phyloP scores from a whole-genome alignment of 768 basidiomycete species.

The Xerocomellus intermedius region DNA sequence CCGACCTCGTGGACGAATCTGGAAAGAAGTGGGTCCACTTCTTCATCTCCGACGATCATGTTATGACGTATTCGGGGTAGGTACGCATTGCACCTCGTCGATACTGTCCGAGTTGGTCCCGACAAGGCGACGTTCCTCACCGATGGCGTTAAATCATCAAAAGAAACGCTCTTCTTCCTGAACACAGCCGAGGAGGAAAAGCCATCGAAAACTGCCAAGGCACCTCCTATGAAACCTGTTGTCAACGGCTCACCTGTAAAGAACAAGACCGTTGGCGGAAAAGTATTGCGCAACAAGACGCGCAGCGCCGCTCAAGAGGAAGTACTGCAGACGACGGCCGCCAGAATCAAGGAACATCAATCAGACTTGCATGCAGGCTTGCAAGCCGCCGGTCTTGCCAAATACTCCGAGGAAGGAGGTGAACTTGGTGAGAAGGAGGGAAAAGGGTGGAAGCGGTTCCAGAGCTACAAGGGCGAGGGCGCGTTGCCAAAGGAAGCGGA shows the following conservation, averaged over 20 bases:
- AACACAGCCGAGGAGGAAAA: conserved; percentile 55
- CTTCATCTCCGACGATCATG: background rate
- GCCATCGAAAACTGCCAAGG: conserved; percentile 54
- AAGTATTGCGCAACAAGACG: conserved; percentile 88
- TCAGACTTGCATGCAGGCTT: conserved; percentile 71
- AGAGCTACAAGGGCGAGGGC: conserved; percentile 94
- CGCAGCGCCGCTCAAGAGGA: conserved; percentile 86
- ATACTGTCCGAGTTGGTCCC: conserved; percentile 78
- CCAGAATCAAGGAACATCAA: conserved; percentile 88
- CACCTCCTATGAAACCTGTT: conserved; percentile 47
- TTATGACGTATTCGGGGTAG: conserved; percentile 37
- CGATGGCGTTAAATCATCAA: conserved; percentile 77
- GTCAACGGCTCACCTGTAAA: conserved; percentile 68
- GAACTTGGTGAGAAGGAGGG: conserved; percentile 78
- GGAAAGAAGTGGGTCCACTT: conserved; percentile 65
- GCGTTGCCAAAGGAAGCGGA: conserved; percentile 86
- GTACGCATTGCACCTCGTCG: conserved; percentile 84
- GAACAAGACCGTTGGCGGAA: conserved; percentile 74
- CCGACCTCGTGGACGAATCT: conserved; percentile 72
- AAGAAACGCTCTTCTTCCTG: conserved; percentile 87
- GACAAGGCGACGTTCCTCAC: conserved; percentile 71
- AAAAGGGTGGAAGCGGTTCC: conserved; percentile 93
- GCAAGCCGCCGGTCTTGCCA: conserved; percentile 77
- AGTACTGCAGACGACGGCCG: conserved; percentile 69
- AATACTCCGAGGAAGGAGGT: conserved; percentile 79